These are phyloP conservation scores for Phytophthora capsici DNA, from an alignment of 352 stramenopile genomes.

Conservation along the genomic window DNA sequence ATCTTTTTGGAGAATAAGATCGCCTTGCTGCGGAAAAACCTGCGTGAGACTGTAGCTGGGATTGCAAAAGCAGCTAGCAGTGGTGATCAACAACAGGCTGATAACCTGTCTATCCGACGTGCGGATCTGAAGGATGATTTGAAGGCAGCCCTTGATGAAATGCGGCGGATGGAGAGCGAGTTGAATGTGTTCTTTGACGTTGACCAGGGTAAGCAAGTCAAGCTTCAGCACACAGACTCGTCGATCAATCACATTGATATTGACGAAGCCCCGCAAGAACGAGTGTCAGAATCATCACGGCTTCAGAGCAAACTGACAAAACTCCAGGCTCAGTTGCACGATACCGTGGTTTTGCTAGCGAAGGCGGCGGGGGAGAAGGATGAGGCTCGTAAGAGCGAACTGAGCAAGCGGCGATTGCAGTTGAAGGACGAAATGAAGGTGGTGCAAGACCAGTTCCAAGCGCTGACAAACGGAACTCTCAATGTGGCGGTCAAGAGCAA, in stretches of 20 bases:
- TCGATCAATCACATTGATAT: constrained; percentile 47
- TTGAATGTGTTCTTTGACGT: constrained; percentile 49
- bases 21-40: constrained; percentile 62
- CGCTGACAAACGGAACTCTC: constrained; percentile 46
- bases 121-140: constrained; percentile 74
- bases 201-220: constrained; percentile 43
- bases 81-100: constrained; percentile 60
- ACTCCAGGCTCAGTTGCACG: constrained; percentile 60
- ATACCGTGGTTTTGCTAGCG: constrained; percentile 68
- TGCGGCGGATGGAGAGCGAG: constrained; percentile 73
- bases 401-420: constrained; percentile 62
- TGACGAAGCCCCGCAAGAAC: constrained; percentile 57
- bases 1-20: constrained; percentile 86
- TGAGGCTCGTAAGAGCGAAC: constrained; percentile 43
- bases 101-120: constrained; percentile 71
- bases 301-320: constrained; percentile 56
- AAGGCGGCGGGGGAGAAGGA: constrained; percentile 66
- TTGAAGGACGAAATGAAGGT: constrained; percentile 82
- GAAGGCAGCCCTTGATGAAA: constrained; percentile 71
- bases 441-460: constrained; percentile 63
- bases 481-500: constrained; percentile 29
- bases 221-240: constrained; percentile 27
- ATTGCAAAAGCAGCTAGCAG: constrained; percentile 62
- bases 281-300: constrained; percentile 39
- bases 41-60: constrained; percentile 70